phyloP scores from a whole-genome alignment of 768 basidiomycete genomes.

The Rossbeevera mucosa region DNA sequence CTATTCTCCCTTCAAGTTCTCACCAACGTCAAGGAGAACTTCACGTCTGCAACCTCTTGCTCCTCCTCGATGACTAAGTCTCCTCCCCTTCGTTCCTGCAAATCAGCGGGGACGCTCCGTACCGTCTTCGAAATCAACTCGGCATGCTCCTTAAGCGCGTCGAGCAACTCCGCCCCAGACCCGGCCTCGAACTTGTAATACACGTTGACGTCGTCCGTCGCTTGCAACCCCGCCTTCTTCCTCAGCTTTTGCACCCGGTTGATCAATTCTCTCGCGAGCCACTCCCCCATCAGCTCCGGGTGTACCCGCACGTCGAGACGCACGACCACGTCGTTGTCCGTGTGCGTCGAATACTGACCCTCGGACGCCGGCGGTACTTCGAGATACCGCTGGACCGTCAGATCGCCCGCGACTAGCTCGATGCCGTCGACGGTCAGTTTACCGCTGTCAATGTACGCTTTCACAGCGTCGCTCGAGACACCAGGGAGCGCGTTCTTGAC shows the following conservation, averaged over 20 bases:
- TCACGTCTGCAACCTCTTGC: constrained; percentile 78
- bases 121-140: constrained; percentile 73
- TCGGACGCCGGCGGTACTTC: constrained; percentile 62
- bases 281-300: constrained; percentile 81
- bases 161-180: constrained; percentile 55
- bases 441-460: constrained; percentile 67
- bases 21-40: constrained; percentile 68
- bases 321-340: constrained; percentile 93
- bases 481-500: constrained; percentile 85
- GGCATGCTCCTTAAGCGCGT: constrained; percentile 60
- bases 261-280: constrained; percentile 83
- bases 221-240: constrained; percentile 93
- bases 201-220: constrained; percentile 89
- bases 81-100: constrained; percentile 46
- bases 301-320: constrained; percentile 87
- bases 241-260: constrained; percentile 93
- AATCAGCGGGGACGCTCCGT: constrained; percentile 62
- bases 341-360: constrained; percentile 73
- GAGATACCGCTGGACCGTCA: constrained; percentile 87
- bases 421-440: constrained; percentile 86
- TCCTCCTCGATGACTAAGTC: constrained; percentile 75
- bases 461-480: constrained; percentile 79
- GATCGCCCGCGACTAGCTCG: constrained; percentile 83
- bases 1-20: constrained; percentile 22
- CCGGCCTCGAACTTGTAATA: constrained; percentile 79